Base-by-base conservation (phyloP, 2,329 filamentous ascomycete species). In the Dactylellina leptospora region DNA sequence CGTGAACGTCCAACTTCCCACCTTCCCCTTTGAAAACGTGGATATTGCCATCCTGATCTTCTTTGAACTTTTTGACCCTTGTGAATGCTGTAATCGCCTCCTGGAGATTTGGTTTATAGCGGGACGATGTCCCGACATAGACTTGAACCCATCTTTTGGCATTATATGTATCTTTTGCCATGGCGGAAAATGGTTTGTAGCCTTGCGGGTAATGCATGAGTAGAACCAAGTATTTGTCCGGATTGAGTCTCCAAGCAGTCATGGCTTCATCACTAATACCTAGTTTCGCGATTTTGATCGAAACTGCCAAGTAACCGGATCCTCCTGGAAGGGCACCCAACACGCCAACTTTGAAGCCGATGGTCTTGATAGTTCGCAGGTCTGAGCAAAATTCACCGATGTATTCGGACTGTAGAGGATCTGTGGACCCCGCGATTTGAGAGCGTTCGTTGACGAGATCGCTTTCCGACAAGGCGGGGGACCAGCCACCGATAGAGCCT, bases 211-310 rank as follows among this genome's bases (percentile, higher is more conserved):
- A 90, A 33, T 85, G 84, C 44, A 95, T 84, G 20, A 96, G 81
- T 3, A 96, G 82, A 3, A 93, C 85, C 38, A 96, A 79, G 76
- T 93, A 93, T 30, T 92, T 88, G 0, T 82, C 79, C 0, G 83
- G 80, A 11, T 85, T 80, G 9, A 96, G 78, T 70, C 88, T 84
- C 92, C 92, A 96, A 1, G 92, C 90, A 76, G 89, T 84, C 79
- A 91, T 85, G 0, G 87, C 88, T 76, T 93, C 90, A 36, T 88
- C 84, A 0, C 90, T 89, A 10, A 96, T 85, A 0, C 85, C 87
- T 0, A 96, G 84, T 75, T 89, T 90, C 2, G 84, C 82, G 27
- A 90, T 85, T 2, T 86, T 87, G 27, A 90, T 85, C 0, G 92
- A 91, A 1, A 95, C 79, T 3, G 86, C 87, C 16, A 95, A 79